Percentiles rank a stretch among this genome's conserved stretches.
phyloP scores from a whole-genome alignment of 2,329 filamentous ascomycete genomes.

The Talaromyces marneffei region DNA sequence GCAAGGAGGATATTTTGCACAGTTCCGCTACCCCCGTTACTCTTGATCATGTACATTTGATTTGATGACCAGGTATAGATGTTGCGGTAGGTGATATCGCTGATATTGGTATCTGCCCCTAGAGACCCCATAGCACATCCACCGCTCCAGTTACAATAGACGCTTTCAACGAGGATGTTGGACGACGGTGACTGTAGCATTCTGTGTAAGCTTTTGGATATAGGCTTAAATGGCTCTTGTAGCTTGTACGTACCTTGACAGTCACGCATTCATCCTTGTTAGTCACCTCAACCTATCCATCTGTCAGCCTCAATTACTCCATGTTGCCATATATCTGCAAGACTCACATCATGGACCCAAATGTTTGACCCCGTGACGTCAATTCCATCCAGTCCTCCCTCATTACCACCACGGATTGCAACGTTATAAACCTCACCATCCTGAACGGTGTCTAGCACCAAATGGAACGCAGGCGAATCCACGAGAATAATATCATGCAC shows the following conservation, averaged over 20 bases:
- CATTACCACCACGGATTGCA: constrained; percentile 49
- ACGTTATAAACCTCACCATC: constrained; percentile 53
- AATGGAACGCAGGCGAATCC: constrained; percentile 48
- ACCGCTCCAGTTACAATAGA: constrained; percentile 58
- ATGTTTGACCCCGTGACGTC: constrained; percentile 52
- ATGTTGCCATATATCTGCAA: neutral
- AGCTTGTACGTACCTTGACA: constrained; percentile 38
- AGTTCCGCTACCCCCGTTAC: constrained; percentile 51
- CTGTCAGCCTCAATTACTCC: neutral
- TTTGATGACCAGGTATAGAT: constrained; percentile 56
- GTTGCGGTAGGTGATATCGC: constrained; percentile 50
- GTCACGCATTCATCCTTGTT: constrained; percentile 60
- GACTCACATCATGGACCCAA: constrained; percentile 50
- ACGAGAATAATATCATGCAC: constrained; percentile 47
- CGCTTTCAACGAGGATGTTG: constrained; percentile 54
- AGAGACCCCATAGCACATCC: constrained; percentile 56
- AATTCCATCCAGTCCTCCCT: constrained; percentile 52
- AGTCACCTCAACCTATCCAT: constrained; percentile 38
- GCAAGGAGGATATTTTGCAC: constrained; percentile 48
- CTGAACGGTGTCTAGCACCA: constrained; percentile 46
- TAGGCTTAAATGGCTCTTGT: too few species aligned
- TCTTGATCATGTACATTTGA: constrained; percentile 61
- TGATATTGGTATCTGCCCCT: constrained; percentile 45
- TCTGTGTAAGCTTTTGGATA: neutral
- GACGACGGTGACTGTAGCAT: constrained; percentile 41